Base-by-base conservation (phyloP, 75 land plant genomes). In the Pinus taeda region DNA sequence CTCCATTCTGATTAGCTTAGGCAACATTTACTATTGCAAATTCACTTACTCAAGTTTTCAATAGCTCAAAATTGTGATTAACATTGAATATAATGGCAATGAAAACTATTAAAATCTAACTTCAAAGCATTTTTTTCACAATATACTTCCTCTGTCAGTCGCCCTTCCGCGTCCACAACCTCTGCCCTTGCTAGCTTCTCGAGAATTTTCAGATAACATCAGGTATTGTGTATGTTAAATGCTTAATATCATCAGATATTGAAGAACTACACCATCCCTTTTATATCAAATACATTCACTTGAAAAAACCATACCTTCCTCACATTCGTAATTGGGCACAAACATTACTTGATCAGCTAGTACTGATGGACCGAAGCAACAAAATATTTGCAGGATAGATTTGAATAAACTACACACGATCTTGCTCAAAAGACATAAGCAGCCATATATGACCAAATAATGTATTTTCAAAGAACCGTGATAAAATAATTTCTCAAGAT, bases 121-220 rank as follows among this genome's bases (percentile, higher is more conserved):
- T 75, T 75, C 56, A 15, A 45, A 21, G 33, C 53, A 60, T 59
- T 3, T 18, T 3, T 14, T 59, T 59, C 30, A 20, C n/a, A 26
- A 15, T 78, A 74, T 57, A 53, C 80, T 58, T 79, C 84, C 79
- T 82, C 84, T 78, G 49, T 74, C 78, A 21, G 79, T 76, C 6
- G 81, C 85, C 79, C 85, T 83, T 74, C 78, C 83, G 30, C 83
- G 63, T 21, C 81, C 88, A 75, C 83, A 78, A 0, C 82, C 75
- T 24, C 82, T 79, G 59, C 80, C 78, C 4, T 77, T 79, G 14
- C 64, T 22, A 14, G 29, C 39, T 33, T 60, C 30, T 49, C 78
- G 83, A 33, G 80, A 74, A 22, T 66, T 75, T 29, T 78, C 86
- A 81, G 61, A 29, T 30, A 42, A 4, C 8, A 71, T 20, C 39